phyloP scores from a whole-genome alignment of 140 eudicot species.

The Ambrosia hybrid region DNA sequence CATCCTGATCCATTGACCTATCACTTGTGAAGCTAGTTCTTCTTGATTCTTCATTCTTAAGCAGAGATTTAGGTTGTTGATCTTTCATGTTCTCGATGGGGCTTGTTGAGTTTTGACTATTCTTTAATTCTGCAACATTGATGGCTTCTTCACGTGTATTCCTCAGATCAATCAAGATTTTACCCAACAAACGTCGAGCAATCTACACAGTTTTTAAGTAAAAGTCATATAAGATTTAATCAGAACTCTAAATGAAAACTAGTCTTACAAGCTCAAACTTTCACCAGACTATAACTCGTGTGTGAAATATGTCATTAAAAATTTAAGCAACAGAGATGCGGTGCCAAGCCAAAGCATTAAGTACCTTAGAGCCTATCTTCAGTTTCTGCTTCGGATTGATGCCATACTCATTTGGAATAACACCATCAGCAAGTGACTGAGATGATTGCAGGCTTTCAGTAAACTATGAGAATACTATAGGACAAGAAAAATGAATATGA shows the following conservation, averaged over 20 bases:
- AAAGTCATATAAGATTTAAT: background rate
- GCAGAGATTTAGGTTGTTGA: slow-evolving; percentile 43
- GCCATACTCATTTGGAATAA: slow-evolving; percentile 94
- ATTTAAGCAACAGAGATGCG: background rate
- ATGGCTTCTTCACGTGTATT: slow-evolving; percentile 98
- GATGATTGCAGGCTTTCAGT: background rate
- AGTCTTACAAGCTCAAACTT: too few species aligned
- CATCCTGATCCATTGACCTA: slow-evolving; percentile 75
- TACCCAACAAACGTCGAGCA: slow-evolving; percentile 94
- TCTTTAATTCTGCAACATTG: slow-evolving; percentile 81
- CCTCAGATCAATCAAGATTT: slow-evolving; percentile 85
- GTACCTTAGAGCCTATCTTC: slow-evolving; percentile 94
- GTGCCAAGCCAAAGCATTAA: background rate
- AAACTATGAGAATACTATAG: background rate
- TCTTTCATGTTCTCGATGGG: slow-evolving; percentile 42
- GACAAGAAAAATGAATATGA: background rate
- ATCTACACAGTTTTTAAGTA: slow-evolving; percentile 48
- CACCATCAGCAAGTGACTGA: slow-evolving; percentile 98
- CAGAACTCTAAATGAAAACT: too few species aligned
- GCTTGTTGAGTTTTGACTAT: slow-evolving; percentile 43
- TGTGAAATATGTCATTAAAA: too few species aligned
- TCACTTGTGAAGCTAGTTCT: slow-evolving; percentile 80
- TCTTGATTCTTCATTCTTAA: slow-evolving; percentile 53
- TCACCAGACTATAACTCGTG: too few species aligned
- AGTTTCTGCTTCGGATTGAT: slow-evolving; percentile 88